phyloP scores from a whole-genome alignment of 371 early-diverging fungal species.

The Zancudomyces culisetae region DNA sequence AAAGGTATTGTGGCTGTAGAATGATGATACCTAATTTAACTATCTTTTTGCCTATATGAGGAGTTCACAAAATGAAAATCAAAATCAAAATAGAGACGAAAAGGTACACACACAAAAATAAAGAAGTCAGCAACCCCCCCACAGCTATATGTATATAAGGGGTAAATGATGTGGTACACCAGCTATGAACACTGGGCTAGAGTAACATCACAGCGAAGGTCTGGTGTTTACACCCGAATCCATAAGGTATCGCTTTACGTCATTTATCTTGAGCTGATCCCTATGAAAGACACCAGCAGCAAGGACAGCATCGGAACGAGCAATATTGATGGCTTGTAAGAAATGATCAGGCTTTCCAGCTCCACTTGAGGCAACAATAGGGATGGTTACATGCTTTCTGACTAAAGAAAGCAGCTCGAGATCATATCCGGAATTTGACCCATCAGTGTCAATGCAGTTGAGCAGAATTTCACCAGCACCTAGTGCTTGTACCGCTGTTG shows the following conservation, averaged over 20 bases:
- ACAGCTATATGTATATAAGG: no score
- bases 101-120: no score
- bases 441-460: constrained; percentile 94
- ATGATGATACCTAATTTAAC: no score
- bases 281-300: constrained; percentile 97
- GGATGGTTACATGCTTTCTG: constrained; percentile 57
- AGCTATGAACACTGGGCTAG: no score
- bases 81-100: no score
- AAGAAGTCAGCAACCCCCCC: no score
- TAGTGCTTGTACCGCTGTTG: constrained; percentile 63
- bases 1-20: no score
- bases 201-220: no score
- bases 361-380: constrained; percentile 91
- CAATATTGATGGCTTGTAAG: constrained; percentile 56
- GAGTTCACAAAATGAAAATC: no score
- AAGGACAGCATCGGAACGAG: constrained; percentile 81
- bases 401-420: constrained; percentile 59
- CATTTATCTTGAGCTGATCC: constrained; percentile 66
- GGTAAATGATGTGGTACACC: no score
- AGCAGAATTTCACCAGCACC: constrained; percentile 93
- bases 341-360: constrained; percentile 80
- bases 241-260: constrained; percentile 52
- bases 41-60: no score
- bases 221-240: neutral
- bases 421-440: constrained; percentile 91